Conservation (phyloP, 129 eudicot genomes). For the Flaveria brownii region DNA sequence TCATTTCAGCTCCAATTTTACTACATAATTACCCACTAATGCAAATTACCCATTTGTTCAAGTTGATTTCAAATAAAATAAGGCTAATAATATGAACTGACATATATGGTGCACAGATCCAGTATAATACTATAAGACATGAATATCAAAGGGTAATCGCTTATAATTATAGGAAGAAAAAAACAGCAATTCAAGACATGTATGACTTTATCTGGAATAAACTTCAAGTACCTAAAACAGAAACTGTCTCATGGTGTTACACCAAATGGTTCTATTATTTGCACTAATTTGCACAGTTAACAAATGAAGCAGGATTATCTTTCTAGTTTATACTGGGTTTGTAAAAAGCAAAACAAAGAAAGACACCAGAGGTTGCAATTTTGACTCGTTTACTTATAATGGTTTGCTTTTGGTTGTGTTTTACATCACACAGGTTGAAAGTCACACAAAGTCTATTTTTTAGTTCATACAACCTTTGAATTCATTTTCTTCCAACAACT, state of each 20-base stretch:
- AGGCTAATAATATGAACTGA: no score
- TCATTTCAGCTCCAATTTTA: no score
- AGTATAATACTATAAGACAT: no score
- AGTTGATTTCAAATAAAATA: no score
- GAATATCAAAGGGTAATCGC: no score
- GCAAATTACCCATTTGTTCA: no score
- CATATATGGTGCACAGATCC: no score
- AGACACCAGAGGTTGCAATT: background rate
- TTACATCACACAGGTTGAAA: background rate
- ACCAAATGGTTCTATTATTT: background rate
- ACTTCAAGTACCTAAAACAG: background rate
- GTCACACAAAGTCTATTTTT: background rate
- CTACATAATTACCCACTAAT: no score
- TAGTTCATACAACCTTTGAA: background rate
- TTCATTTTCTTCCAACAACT: background rate
- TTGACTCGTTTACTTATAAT: background rate
- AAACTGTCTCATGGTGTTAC: background rate
- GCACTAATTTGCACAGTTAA: background rate
- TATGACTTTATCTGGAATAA: background rate
- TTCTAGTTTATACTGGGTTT: background rate
- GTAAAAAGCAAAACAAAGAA: background rate
- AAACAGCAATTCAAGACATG: background rate
- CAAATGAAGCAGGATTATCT: background rate
- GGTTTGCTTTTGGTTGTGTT: background rate
- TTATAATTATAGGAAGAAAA: no score